A percentile compares a stretch with the other conserved stretches of the same genome.
phyloP scores from a whole-genome alignment of 768 basidiomycete species.

The Kwoniella europaea region DNA sequence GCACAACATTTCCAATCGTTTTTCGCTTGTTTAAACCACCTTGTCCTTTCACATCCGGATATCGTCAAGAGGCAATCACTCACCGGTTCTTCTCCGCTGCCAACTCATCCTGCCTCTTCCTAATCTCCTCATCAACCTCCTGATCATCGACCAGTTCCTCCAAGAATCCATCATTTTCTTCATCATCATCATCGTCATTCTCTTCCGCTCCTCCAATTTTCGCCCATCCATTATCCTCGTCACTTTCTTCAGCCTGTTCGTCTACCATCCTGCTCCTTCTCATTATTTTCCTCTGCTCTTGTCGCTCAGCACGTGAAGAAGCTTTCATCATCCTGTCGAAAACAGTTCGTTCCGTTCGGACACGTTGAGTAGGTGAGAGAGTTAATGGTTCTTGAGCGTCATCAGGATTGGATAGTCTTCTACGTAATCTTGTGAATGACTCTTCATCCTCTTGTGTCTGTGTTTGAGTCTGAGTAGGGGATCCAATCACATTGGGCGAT shows the following conservation, averaged over 20 bases:
- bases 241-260: conserved; percentile 53
- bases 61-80: conserved; percentile 4
- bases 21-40: no score
- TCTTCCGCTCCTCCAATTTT: conserved; percentile 23
- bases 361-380: conserved; percentile 23
- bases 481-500: neutral
- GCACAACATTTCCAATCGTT: no score
- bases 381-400: neutral
- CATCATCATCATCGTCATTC: conserved; percentile 52
- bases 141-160: conserved; percentile 49
- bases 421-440: conserved; percentile 15
- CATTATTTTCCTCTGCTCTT: conserved; percentile 13
- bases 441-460: neutral
- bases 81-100: conserved; percentile 45
- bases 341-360: conserved; percentile 12
- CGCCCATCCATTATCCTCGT: conserved; percentile 53
- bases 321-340: conserved; percentile 36
- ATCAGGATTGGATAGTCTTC: conserved; percentile 7
- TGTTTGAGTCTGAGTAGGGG: conserved; percentile 32
- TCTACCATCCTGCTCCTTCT: conserved; percentile 37
- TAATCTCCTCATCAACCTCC: conserved; percentile 38
- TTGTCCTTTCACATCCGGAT: no score
- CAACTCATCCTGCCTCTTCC: conserved; percentile 37
- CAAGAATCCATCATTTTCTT: conserved; percentile 37
- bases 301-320: conserved; percentile 6